These are phyloP conservation scores for Sporothrix schenckii DNA, from an alignment of 2,329 filamentous ascomycete genomes.

Conservation along the genomic window DNA sequence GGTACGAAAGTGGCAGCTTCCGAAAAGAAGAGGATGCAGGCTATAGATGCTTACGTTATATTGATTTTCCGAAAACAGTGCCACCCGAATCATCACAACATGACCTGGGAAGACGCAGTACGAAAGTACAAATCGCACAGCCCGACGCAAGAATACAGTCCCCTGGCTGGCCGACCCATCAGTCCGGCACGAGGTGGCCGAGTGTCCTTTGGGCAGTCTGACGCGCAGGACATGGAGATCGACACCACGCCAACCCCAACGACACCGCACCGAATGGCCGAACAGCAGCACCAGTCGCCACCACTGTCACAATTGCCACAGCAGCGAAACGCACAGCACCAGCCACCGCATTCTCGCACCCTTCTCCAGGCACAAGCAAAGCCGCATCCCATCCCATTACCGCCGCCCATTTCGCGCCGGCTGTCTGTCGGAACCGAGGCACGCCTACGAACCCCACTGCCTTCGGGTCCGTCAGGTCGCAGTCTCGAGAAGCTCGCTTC, in stretches of 20 bases:
- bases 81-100: slow-evolving; percentile 62
- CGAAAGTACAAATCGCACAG: slow-evolving; percentile 59
- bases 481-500: slow-evolving; percentile 56
- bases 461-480: slow-evolving; percentile 59
- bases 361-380: slow-evolving; percentile 19
- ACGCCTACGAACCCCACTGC: slow-evolving; percentile 59
- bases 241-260: slow-evolving; percentile 47
- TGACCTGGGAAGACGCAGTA: slow-evolving; percentile 63
- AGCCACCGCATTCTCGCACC: background rate
- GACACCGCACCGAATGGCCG: slow-evolving; percentile 19
- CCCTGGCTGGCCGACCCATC: slow-evolving; percentile 41
- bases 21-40: background rate
- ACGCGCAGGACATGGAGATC: slow-evolving; percentile 60
- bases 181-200: slow-evolving; percentile 49
- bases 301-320: slow-evolving; percentile 12
- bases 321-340: slow-evolving; percentile 25
- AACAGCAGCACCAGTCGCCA: slow-evolving; percentile 20
- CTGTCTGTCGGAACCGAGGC: slow-evolving; percentile 48
- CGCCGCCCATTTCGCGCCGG: slow-evolving; percentile 43
- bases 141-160: slow-evolving; percentile 56
- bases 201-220: slow-evolving; percentile 48
- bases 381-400: slow-evolving; percentile 15
- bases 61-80: slow-evolving; percentile 47
- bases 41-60: slow-evolving; percentile 23
- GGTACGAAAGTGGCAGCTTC: too few species aligned